phyloP scores from a whole-genome alignment of 2,329 filamentous ascomycete species.

The Trichoderma polysporum region DNA sequence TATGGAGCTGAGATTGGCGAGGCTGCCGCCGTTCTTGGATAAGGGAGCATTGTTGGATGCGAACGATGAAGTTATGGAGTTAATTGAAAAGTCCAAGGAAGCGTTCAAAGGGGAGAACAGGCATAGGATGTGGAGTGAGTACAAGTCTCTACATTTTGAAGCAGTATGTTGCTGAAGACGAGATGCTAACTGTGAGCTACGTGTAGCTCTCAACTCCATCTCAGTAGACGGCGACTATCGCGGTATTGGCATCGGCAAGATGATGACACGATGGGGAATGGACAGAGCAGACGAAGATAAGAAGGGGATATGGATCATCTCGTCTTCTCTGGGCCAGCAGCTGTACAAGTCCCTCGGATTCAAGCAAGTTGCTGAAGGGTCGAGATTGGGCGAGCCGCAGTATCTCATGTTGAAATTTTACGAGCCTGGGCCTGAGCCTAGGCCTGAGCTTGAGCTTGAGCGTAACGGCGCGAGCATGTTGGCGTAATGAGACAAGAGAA shows the following conservation, averaged over 20 bases:
- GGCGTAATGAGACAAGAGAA: not conserved
- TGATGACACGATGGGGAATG: constrained; percentile 23
- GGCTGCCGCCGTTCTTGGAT: constrained; percentile 21
- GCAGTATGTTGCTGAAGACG: not conserved
- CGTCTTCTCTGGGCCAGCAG: constrained; percentile 15
- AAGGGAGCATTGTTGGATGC: constrained; percentile 16
- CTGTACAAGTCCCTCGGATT: constrained; percentile 23
- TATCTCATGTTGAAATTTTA: constrained; percentile 23
- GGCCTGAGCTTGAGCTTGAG: not conserved
- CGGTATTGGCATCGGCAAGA: constrained; percentile 22
- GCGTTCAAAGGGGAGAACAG: constrained; percentile 5
- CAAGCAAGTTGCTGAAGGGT: constrained; percentile 19
- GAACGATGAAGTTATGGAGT: constrained; percentile 17
- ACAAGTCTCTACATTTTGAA: not conserved
- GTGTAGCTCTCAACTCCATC: constrained; percentile 23
- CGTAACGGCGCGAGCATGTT: not conserved
- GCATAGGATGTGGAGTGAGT: constrained; percentile 24
- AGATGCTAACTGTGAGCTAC: not conserved
- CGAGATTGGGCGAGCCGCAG: constrained; percentile 21
- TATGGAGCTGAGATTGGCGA: constrained; percentile 1
- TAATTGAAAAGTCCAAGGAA: constrained; percentile 17
- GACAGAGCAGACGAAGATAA: constrained; percentile 15
- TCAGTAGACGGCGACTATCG: constrained; percentile 21
- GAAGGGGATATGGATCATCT: constrained; percentile 22
- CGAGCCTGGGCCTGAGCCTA: not conserved